Conservation (phyloP, 257 asterid species). For the Orobanche coerulescens region DNA sequence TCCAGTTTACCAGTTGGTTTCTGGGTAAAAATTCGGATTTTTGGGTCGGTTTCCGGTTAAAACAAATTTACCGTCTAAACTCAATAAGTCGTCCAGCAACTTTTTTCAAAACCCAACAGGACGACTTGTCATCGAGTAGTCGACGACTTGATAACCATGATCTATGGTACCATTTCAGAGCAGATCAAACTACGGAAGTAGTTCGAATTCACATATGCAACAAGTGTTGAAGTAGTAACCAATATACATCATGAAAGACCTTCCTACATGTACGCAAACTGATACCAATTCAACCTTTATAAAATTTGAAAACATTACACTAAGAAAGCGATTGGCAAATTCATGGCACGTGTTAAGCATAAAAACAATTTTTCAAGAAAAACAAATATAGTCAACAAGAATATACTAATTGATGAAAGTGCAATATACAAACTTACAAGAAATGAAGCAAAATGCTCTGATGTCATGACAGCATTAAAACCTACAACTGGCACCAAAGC, state of each 20-base stretch:
- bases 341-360: not conserved
- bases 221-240: conserved; percentile 4
- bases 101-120: too few species aligned
- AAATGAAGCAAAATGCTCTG: conserved; percentile 96
- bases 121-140: too few species aligned
- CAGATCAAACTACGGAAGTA: conserved; percentile 3
- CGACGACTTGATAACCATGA: too few species aligned
- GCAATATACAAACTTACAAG: conserved; percentile 44
- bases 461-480: conserved; percentile 95
- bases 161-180: too few species aligned
- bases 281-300: not conserved
- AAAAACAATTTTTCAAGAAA: not conserved
- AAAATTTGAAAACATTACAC: conserved; percentile 8
- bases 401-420: conserved; percentile 1
- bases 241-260: not conserved
- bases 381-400: not conserved
- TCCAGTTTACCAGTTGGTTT: too few species aligned
- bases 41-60: too few species aligned
- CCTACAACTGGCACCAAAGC: conserved; percentile 97
- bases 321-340: not conserved
- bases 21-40: too few species aligned
- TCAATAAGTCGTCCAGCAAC: too few species aligned
- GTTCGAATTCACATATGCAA: conserved; percentile 2
- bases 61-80: too few species aligned
- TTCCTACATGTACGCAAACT: not conserved